Base-by-base conservation (phyloP, 2,329 filamentous ascomycete species). In the Aspergillus sojae region DNA sequence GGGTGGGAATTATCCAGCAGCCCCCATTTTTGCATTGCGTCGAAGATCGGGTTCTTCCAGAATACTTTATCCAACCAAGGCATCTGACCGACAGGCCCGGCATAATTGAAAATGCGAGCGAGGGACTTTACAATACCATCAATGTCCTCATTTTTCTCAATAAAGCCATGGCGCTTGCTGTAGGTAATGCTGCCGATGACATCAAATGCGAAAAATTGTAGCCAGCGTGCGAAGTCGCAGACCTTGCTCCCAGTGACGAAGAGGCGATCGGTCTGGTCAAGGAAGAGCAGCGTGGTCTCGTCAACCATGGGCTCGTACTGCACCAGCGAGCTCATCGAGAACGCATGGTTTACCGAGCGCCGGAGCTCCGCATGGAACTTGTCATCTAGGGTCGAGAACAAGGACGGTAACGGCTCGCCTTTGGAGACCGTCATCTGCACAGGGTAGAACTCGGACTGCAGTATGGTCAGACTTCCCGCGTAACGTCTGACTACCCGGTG, bases 171-270 rank as follows among this genome's bases (percentile, higher is more conserved):
- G 0, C 90, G 84, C 75, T 92, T 92, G 75, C 87, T 89, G 78
- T 91, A 93, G 0, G 91, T 93, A 71, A 93, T 86, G 65, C 91
- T 88, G 7, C 90, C 90, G 66, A 93, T 92, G n/a, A 93, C 91
- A 71, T 94, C 91, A 71, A 94, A 94, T 0, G 91, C 91, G 69
- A 91, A 93, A 73, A 89, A 93, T 71, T 94, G 91, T 63, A 94
- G 79, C 91, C 91, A 94, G 16, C 64, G 64, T 3, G 67, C 65
- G 39, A 74, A 71, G 41, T 72, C 65, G 36, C 68, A 71, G 43
- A 61, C 41, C 21, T 41, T 30, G 9, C 19, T n/a, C 6, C 28
- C 32, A 16, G 30, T 23, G 30, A 60, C 54, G 14, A 60, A 62
- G 4, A 61, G 12, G 5, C 48, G 36, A 21, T 63, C 53, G 14